Base-by-base conservation (phyloP, 2,329 filamentous ascomycete species). In the Cordyceps fumosorosea region DNA sequence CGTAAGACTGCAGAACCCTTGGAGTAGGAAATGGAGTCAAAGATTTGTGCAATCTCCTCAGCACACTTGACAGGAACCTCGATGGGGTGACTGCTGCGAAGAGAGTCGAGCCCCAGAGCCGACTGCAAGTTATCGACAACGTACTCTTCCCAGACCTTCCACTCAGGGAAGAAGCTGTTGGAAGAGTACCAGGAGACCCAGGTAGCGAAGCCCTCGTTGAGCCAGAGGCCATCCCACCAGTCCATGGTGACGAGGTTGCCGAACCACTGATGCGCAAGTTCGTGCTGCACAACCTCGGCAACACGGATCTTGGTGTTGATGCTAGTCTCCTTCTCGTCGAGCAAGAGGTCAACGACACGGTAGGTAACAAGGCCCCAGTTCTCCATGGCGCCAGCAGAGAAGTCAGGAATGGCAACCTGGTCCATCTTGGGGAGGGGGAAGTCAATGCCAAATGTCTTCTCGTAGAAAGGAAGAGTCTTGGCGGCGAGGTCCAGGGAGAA, bases 331-430 rank as follows among this genome's bases (percentile, higher is more conserved):
- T 96, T 95, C 76, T 97, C 91, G 69, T 98, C 93, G 65, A 96
- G 85, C 63, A 98, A 83, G 53, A 98, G 67, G 47, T 75, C 73
- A 40, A 97, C 93, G 24, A 96, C 90, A 66, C 93, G 89, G 78
- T 97, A 98, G 7, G 93, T 98, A 68, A 98, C 87, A 58, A 98
- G 80, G 72, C 93, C 93, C 93, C 93, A 98, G 75, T 98, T 98
- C 81, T 98, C 93, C 93, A 98, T 97, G 64, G 93, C 93, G 65
- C 93, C 93, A 55, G 92, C 91, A 56, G 91, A 91, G 73, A 98
- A 98, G 73, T 98, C 93, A 18, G 93, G 93, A 71, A 98, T 93
- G 51, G 93, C 93, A 68, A 96, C 88, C 89, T 96, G 95, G 64
- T 73, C 71, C 71, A 73, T 73, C 64, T 73, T 73, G 45, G 71